Evolutionary conservation across 108 stramenopile genomes (phyloP).

Genomic region (Aurantiochytrium sp.): DNA sequence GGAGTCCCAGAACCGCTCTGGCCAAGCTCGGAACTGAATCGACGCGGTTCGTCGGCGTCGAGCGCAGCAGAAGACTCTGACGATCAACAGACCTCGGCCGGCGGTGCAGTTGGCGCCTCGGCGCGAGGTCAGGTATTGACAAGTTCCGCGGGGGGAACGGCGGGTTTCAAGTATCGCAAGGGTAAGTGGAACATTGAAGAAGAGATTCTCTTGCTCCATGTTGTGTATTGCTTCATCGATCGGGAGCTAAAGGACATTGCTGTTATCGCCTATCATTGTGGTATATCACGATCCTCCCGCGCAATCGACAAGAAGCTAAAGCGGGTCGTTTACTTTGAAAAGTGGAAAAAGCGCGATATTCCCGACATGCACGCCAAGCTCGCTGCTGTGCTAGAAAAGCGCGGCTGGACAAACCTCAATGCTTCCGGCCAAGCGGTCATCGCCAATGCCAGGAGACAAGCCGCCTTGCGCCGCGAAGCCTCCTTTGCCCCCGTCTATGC

Average conservation of each 20-base stretch:
- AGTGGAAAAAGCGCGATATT: not conserved
- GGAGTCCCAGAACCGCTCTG: no score
- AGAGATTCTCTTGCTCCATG: not conserved
- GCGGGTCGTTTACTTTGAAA: not conserved
- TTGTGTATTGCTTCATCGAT: not conserved
- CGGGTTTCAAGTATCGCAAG: not conserved
- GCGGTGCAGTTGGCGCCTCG: no score
- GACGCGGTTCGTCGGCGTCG: no score
- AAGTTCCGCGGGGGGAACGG: no score
- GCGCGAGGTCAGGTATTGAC: no score
- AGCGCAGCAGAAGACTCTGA: no score
- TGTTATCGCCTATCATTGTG: not conserved
- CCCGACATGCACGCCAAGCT: not conserved
- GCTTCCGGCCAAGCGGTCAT: not conserved
- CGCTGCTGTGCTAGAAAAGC: not conserved
- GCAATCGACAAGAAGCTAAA: not conserved
- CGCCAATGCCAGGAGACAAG: not conserved
- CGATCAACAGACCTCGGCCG: no score
- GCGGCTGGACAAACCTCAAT: not conserved
- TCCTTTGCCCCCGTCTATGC: not conserved
- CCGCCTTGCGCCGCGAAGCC: not conserved
- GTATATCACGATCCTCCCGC: not conserved
- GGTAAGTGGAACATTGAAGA: not conserved
- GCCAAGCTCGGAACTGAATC: no score
- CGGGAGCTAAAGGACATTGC: slow-evolving; percentile 5